phyloP scores from a whole-genome alignment of 1,284 basidiomycete species.

The Microbotryum lychnidis-dioicae region DNA sequence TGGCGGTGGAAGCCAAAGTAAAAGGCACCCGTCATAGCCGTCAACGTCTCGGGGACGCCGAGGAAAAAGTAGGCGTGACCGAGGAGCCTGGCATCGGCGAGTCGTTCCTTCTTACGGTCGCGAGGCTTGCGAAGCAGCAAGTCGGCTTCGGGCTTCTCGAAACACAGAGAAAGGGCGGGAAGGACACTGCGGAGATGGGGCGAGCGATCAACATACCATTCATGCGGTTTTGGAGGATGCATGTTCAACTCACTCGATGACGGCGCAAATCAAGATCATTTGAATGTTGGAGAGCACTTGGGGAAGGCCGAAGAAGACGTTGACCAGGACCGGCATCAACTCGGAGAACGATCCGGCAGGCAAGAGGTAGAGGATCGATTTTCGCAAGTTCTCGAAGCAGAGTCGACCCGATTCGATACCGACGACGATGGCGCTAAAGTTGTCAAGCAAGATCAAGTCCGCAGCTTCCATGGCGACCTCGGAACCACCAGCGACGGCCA shows the following conservation, averaged over 20 bases:
- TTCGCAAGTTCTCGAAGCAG: slow-evolving; percentile 60
- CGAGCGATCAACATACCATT: slow-evolving; percentile 34
- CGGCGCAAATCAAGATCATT: slow-evolving; percentile 33
- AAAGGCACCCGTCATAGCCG: slow-evolving; percentile 47
- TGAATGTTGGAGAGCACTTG: slow-evolving; percentile 51
- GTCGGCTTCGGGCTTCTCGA: slow-evolving; percentile 52
- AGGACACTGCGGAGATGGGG: slow-evolving; percentile 52
- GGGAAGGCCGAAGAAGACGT: slow-evolving; percentile 47
- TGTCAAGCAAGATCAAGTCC: slow-evolving; percentile 41
- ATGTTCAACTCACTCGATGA: not conserved
- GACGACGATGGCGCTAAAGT: slow-evolving; percentile 44
- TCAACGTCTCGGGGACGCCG: slow-evolving; percentile 51
- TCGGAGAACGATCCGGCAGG: slow-evolving; percentile 52
- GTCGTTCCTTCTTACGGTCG: slow-evolving; percentile 49
- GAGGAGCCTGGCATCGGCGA: slow-evolving; percentile 49
- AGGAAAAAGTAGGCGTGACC: slow-evolving; percentile 59
- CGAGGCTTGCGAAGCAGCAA: slow-evolving; percentile 57
- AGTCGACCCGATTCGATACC: slow-evolving; percentile 46
- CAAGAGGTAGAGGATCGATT: slow-evolving; percentile 37
- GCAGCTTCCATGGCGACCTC: slow-evolving; percentile 44
- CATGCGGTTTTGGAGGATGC: slow-evolving; percentile 10
- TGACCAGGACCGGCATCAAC: slow-evolving; percentile 58
- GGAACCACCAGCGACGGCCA: slow-evolving; percentile 46
- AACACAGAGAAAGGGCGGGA: slow-evolving; percentile 51
- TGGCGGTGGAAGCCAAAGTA: slow-evolving; percentile 38